Evolutionary conservation across 169 alveolate species (phyloP), one percentile per base, ranked within the genome.

Genomic region (Plasmodium malariae): DNA sequence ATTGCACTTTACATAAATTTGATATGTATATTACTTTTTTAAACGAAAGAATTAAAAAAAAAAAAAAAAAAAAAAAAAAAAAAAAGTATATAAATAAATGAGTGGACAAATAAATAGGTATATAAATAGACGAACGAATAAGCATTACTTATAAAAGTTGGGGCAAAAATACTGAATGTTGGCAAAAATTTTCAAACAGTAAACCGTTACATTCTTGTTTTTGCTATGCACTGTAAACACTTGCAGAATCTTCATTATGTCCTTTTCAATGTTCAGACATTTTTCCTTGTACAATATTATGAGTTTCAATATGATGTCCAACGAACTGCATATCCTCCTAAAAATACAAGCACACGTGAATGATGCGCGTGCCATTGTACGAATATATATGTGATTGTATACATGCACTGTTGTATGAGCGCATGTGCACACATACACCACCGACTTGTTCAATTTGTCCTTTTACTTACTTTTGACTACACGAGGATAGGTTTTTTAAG

Each of bases 171-270:
- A 26, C 49, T 83, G 91, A 19, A 83, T 83, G 30, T 83, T 83
- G 14, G 91, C 91, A 54, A 83, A 83, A n/a, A 83, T 83, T 71
- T 68, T 83, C 49, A 83, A 43, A 57, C 91, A 83, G 30, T 34
- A 83, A 17, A 83, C 30, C 1, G 91, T 68, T 21, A 83, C 85
- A 59, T 34, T 67, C 19, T 83, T 83, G 26, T 83, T 83, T 54
- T 83, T 83, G 85, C 91, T 83, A 34, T 83, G 70, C 17, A 83
- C 34, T 19, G 91, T 83, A 59, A 83, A 83, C 9, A 83, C 83
- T 24, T 83, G 91, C 36, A 83, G 55, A 51, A 83, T 51, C 11
- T 68, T 67, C 85, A 83, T 59, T 45, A 83, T 72, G 49, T 83
- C 91, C 73, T 49, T 83, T 70, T 83, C 91, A 34, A 67, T 9